Evolutionary conservation across 2,329 filamentous ascomycete genomes (phyloP).

Genomic region (Ophiostoma tasmaniense): DNA sequence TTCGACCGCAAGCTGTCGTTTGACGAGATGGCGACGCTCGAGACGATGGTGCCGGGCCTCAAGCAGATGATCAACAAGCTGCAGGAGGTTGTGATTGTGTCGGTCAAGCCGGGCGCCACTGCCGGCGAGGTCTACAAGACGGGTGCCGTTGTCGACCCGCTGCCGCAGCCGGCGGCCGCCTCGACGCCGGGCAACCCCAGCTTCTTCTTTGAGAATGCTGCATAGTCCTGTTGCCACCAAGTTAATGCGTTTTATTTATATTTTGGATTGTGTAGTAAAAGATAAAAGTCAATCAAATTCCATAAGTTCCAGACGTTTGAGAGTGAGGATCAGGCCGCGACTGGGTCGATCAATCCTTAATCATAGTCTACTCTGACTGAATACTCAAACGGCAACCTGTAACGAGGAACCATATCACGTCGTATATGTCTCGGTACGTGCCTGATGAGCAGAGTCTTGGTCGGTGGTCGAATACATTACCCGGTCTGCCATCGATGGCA

Average conservation of each 20-base stretch:
- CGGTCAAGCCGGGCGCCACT: conserved; percentile 63
- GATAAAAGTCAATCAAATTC: not conserved
- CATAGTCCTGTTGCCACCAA: not conserved
- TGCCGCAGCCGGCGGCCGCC: conserved; percentile 54
- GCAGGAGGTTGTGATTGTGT: conserved; percentile 56
- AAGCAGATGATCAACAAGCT: conserved; percentile 45
- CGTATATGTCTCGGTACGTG: not conserved
- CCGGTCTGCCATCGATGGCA: not conserved
- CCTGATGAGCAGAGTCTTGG: not conserved
- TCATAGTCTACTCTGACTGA: not conserved
- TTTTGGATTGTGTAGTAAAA: too few species aligned
- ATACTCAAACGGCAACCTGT: not conserved
- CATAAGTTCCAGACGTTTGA: not conserved
- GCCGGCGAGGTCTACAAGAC: conserved; percentile 46
- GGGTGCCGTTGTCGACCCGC: conserved; percentile 44
- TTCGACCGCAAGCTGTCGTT: conserved; percentile 81
- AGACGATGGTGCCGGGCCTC: conserved; percentile 53
- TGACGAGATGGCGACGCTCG: conserved; percentile 73
- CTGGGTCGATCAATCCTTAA: not conserved
- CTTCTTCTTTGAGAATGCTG: conserved; percentile 23
- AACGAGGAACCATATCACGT: not conserved
- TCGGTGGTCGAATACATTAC: not conserved
- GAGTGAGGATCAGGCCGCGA: not conserved
- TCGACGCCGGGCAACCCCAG: conserved; percentile 60
- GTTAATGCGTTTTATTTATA: too few species aligned